Percentiles rank a stretch among this genome's conserved stretches.
phyloP scores from a whole-genome alignment of 2,329 filamentous ascomycete species.

The Ampelomyces quisqualis region DNA sequence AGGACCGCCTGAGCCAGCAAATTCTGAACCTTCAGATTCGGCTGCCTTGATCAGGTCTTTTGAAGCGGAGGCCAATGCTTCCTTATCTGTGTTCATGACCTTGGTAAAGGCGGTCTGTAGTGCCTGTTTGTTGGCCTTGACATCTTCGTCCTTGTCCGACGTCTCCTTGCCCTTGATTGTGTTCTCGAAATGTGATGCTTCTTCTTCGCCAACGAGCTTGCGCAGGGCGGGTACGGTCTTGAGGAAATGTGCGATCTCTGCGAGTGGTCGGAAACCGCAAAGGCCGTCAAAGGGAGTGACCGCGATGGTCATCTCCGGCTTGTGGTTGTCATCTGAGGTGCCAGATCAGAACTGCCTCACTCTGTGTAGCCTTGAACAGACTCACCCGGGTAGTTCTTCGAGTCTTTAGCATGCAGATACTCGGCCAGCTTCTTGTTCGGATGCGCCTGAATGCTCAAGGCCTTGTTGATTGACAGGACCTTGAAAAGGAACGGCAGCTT shows the following conservation, averaged over 20 bases:
- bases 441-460: conserved; percentile 94
- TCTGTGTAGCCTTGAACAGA: background rate
- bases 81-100: conserved; percentile 74
- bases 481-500: conserved; percentile 98
- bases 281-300: conserved; percentile 95
- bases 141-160: conserved; percentile 48
- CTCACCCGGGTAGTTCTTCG: conserved; percentile 82
- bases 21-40: conserved; percentile 65
- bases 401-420: conserved; percentile 78
- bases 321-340: conserved; percentile 89
- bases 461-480: conserved; percentile 92
- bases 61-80: conserved; percentile 64
- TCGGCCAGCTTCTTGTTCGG: conserved; percentile 94
- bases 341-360: conserved; percentile 9
- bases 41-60: conserved; percentile 71
- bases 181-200: conserved; percentile 49
- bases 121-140: conserved; percentile 68
- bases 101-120: conserved; percentile 73
- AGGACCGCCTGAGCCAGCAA: conserved; percentile 71
- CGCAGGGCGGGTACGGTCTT: conserved; percentile 58
- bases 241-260: conserved; percentile 84
- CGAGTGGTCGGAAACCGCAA: conserved; percentile 88
- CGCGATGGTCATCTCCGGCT: conserved; percentile 98
- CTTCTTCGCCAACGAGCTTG: conserved; percentile 51
- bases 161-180: conserved; percentile 56